Base-by-base conservation (phyloP, 2,329 filamentous ascomycete species). In the Botrytis squamosa region DNA sequence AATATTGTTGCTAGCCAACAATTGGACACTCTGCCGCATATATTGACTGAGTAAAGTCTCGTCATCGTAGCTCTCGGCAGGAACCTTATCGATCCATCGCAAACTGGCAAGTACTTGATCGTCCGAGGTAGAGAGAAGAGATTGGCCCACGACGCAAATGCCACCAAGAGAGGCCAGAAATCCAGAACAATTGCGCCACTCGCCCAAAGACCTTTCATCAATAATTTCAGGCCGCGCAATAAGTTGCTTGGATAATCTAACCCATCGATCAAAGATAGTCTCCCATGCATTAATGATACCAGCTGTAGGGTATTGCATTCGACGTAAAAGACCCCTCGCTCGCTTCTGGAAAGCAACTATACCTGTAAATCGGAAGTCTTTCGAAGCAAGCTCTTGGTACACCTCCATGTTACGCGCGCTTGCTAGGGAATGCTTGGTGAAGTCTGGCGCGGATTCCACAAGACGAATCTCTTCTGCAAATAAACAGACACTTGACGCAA, bases 281-380 rank as follows among this genome's bases (percentile, higher is more conserved):
- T 91, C 89, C 90, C 90, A 92, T 4, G 90, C 90, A 73, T 87
- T 86, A 42, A 92, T 82, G 70, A 92, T 91, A n/a, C 89, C 90
- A n/a, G 84, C 83, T 18, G 88, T 90, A 33, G 90, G 90, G 76
- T 86, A 87, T 67, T 88, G 85, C 83, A 92, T 88, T 66, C 86
- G 86, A 38, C 89, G 84, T 36, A 92, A 80, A 46, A 92, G 84
- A 20, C 85, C 85, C 63, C 90, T 86, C 46, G 90, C 85, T 59
- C 90, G 85, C 78, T 91, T 92, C 77, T 92, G 90, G 78, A 92
- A 92, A 3, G 90, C 90, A 18, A 92, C 90, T 12, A 91, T 82
- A 1, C 90, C 90, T 12, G 90, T 92, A 77, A 92, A 90, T 42
- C 89, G 85, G 78, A 92, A 92, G 1, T 86, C 86, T 60, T 86